phyloP scores from a whole-genome alignment of 352 stramenopile genomes.

The Phytophthora crassamura region DNA sequence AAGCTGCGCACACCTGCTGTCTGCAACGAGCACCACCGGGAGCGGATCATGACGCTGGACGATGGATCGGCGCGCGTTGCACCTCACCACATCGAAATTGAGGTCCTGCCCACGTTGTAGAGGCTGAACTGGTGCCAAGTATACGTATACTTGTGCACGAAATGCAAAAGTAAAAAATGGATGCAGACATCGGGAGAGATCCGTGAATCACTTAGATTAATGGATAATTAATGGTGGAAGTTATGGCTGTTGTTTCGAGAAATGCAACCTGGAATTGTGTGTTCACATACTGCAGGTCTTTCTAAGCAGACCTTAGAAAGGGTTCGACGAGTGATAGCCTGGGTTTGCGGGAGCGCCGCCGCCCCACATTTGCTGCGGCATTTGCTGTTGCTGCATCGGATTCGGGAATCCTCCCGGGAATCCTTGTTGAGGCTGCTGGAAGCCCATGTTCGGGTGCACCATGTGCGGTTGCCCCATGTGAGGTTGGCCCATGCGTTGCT shows the following conservation, averaged over 20 bases:
- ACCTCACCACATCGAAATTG: conserved; percentile 72
- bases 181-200: too few species aligned
- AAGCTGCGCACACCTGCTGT: conserved; percentile 82
- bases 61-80: conserved; percentile 22
- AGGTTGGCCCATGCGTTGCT: conserved; percentile 18
- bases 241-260: conserved; percentile 1
- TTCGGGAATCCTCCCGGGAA: conserved; percentile 25
- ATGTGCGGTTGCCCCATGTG: conserved; percentile 28
- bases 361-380: conserved; percentile 53
- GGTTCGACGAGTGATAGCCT: conserved; percentile 42
- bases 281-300: too few species aligned
- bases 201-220: too few species aligned
- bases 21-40: conserved; percentile 53
- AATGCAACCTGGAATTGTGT: conserved; percentile 10
- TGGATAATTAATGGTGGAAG: too few species aligned
- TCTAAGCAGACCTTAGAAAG: conserved; percentile 28
- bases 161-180: too few species aligned
- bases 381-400: conserved; percentile 38
- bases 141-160: too few species aligned
- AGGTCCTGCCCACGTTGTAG: conserved; percentile 58
- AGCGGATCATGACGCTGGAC: conserved; percentile 45
- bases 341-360: conserved; percentile 16
- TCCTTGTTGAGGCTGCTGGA: conserved; percentile 31
- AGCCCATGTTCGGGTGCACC: conserved; percentile 16
- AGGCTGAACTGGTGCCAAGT: conserved; percentile 6